These are phyloP conservation scores for Starmerella bombicola DNA, from an alignment of 805 yeast species.

Conservation along the genomic window DNA sequence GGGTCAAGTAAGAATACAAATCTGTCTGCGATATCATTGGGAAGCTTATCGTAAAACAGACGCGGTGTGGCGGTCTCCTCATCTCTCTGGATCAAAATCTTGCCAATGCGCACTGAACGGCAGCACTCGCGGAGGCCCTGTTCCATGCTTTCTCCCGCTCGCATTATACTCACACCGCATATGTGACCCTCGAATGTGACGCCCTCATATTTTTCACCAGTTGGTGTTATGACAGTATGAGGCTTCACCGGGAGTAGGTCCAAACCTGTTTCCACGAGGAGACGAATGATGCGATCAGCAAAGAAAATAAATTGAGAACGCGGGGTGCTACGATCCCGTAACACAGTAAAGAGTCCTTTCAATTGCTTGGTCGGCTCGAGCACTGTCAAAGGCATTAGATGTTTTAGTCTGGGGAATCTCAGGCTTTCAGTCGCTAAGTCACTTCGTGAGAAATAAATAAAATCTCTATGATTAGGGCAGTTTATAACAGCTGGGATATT, in stretches of 20 bases:
- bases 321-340: constrained; percentile 66
- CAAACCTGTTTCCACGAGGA: constrained; percentile 89
- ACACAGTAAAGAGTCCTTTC: constrained; percentile 74
- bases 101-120: constrained; percentile 90
- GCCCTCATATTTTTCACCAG: constrained; percentile 61
- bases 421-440: too few species aligned
- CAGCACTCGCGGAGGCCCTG: constrained; percentile 96
- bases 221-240: constrained; percentile 57
- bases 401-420: too few species aligned
- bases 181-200: constrained; percentile 78
- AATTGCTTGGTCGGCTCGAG: constrained; percentile 86
- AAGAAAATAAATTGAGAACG: constrained; percentile 92
- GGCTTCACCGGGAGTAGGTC: constrained; percentile 84
- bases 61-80: constrained; percentile 94
- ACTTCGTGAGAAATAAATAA: too few species aligned
- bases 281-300: constrained; percentile 85
- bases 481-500: too few species aligned
- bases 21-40: constrained; percentile 78
- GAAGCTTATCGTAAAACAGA: constrained; percentile 83
- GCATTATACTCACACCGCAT: constrained; percentile 93
- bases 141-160: constrained; percentile 99
- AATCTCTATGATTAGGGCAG: too few species aligned
- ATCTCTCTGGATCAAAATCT: constrained; percentile 91
- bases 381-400: constrained; percentile 25
- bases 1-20: constrained; percentile 90